These are phyloP conservation scores for Pythium plurisporium DNA, from an alignment of 352 stramenopile species.

Conservation along the genomic window DNA sequence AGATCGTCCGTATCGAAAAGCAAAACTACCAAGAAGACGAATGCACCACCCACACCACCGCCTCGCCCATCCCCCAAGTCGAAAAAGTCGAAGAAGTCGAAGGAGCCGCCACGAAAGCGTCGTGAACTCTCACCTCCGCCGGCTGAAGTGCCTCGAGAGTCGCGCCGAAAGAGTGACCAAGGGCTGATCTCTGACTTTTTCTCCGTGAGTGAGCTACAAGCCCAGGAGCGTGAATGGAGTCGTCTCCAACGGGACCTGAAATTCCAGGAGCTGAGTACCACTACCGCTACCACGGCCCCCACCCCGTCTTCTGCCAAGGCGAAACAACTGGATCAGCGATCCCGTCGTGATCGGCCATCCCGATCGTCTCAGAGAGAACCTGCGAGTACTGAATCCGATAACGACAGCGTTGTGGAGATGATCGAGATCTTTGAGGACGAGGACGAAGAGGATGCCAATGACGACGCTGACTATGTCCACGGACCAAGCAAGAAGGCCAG, in stretches of 20 bases:
- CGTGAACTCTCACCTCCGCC: not conserved
- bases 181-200: conserved; percentile 18
- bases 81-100: conserved; percentile 1
- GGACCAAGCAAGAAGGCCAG: conserved; percentile 2
- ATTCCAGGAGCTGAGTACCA: not conserved
- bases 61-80: too few relatives aligned
- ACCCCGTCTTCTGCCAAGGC: not conserved
- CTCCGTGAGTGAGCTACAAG: conserved; percentile 23
- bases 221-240: conserved; percentile 23
- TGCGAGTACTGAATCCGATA: conserved; percentile 8
- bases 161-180: not conserved
- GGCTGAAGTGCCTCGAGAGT: not conserved
- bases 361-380: not conserved
- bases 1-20: not conserved
- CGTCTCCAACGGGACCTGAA: conserved; percentile 19
- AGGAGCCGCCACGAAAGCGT: conserved; percentile 1
- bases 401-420: conserved; percentile 21
- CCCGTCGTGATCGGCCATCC: not conserved
- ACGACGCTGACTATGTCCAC: conserved; percentile 19
- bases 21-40: not conserved
- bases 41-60: not conserved
- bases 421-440: conserved; percentile 26
- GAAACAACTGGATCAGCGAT: not conserved
- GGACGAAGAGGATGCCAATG: conserved; percentile 16
- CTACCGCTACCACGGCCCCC: not conserved